A percentile compares a stretch with the other conserved stretches of the same genome.
Conservation (phyloP, 1,284 basidiomycete species). For the Marasmius tenuissimus region DNA sequence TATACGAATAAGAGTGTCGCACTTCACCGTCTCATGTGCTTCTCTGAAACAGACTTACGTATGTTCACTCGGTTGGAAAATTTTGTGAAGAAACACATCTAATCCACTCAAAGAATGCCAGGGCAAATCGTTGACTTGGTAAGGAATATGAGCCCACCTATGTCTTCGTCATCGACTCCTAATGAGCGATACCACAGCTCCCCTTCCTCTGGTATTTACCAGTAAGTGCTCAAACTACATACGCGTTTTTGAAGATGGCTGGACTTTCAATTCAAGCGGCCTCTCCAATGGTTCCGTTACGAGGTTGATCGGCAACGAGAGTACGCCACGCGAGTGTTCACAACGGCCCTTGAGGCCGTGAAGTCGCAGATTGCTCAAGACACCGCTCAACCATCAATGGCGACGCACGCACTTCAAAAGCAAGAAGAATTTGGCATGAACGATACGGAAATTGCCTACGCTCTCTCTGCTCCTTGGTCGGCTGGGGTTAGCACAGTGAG, state of each 20-base stretch:
- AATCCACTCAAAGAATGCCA: neutral
- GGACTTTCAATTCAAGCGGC: constrained; percentile 16
- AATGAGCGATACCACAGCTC: neutral
- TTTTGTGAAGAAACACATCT: no score
- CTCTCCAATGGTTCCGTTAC: constrained; percentile 31
- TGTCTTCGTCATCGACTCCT: neutral
- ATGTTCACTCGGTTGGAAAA: neutral
- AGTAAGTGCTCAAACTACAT: neutral
- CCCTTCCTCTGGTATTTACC: neutral
- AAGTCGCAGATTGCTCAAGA: constrained; percentile 21
- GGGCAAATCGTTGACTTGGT: neutral
- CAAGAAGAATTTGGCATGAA: constrained; percentile 25
- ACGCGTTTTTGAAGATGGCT: neutral
- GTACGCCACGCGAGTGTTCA: constrained; percentile 22
- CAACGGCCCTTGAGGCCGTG: constrained; percentile 24
- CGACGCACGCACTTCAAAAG: constrained; percentile 24
- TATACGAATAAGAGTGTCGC: no score
- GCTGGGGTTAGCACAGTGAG: constrained; percentile 30
- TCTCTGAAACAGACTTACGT: neutral
- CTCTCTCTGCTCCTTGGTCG: constrained; percentile 28
- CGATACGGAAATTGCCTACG: constrained; percentile 30
- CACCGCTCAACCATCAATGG: constrained; percentile 23
- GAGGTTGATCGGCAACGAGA: constrained; percentile 25
- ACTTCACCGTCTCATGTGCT: no score
- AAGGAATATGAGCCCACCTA: neutral